These are phyloP conservation scores for Parafenestella ontariensis DNA, from an alignment of 2,329 filamentous ascomycete species.

Conservation along the genomic window DNA sequence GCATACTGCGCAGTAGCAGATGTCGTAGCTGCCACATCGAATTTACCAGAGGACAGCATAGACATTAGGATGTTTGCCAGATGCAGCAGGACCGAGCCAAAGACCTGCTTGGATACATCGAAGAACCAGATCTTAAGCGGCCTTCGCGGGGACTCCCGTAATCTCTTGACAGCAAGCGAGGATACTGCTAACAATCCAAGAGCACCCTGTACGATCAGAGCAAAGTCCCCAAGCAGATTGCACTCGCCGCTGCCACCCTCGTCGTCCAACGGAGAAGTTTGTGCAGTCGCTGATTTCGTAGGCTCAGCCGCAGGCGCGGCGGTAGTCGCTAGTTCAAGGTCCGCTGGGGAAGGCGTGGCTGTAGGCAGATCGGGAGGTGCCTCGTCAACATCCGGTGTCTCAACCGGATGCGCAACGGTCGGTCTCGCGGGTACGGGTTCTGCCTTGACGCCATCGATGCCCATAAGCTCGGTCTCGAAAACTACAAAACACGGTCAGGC, in stretches of 20 bases:
- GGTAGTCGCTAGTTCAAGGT: conserved; percentile 16
- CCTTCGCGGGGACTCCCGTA: conserved; percentile 87
- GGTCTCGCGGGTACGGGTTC: conserved; percentile 18
- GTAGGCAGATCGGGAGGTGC: conserved; percentile 15
- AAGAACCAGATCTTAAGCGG: conserved; percentile 98
- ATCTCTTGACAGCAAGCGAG: conserved; percentile 91
- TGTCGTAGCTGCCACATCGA: conserved; percentile 66
- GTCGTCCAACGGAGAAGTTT: conserved; percentile 45
- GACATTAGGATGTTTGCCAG: conserved; percentile 95
- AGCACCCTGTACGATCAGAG: conserved; percentile 85
- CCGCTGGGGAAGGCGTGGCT: conserved; percentile 18
- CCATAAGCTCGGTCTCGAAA: conserved; percentile 90
- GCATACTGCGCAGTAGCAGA: conserved; percentile 35
- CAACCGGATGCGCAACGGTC: conserved; percentile 10
- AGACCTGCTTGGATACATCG: conserved; percentile 95
- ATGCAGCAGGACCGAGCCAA: conserved; percentile 90
- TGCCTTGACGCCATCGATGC: conserved; percentile 66
- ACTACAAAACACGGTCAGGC: conserved; percentile 59
- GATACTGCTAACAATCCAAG: conserved; percentile 83
- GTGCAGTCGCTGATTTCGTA: conserved; percentile 20
- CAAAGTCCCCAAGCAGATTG: conserved; percentile 86
- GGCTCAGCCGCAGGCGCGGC: conserved; percentile 20
- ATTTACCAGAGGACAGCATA: conserved; percentile 88
- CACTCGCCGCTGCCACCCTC: conserved; percentile 74
- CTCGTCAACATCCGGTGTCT: conserved; percentile 13